Percentiles rank a stretch among this genome's conserved stretches.
These are phyloP conservation scores for Brassica incana DNA, from an alignment of 345 rosid species.

Conservation along the genomic window DNA sequence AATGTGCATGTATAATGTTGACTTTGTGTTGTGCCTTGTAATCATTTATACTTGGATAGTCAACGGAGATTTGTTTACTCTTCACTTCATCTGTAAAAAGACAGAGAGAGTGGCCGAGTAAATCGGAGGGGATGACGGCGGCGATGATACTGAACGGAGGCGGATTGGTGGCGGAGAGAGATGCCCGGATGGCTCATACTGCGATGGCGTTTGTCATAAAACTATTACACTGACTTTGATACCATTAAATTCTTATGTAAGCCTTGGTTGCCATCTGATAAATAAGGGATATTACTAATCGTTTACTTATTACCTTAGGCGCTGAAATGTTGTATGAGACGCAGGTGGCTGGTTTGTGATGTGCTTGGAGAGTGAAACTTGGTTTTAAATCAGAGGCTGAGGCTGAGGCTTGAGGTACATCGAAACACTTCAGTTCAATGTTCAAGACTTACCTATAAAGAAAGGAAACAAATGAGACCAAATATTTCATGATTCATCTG, in stretches of 20 bases:
- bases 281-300: background rate
- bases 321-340: slow-evolving; percentile 59
- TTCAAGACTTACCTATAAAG: slow-evolving; percentile 66
- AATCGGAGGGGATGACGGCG: no score
- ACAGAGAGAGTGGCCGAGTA: no score
- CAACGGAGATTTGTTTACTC: no score
- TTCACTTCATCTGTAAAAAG: no score
- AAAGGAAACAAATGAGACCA: slow-evolving; percentile 5
- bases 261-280: background rate
- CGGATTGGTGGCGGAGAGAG: no score
- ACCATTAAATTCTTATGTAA: background rate
- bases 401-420: slow-evolving; percentile 47
- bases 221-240: background rate
- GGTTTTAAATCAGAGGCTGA: slow-evolving; percentile 48
- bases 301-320: slow-evolving; percentile 41
- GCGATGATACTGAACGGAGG: no score
- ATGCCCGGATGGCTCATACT: no score
- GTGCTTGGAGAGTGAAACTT: slow-evolving; percentile 79
- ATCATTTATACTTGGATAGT: no score
- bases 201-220: background rate
- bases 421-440: slow-evolving; percentile 86
- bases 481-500: background rate
- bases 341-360: slow-evolving; percentile 70
- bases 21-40: slow-evolving; percentile 11
- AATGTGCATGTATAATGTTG: slow-evolving; percentile 10